These are phyloP conservation scores for Aphanomyces cochlioides DNA, from an alignment of 352 stramenopile species.

Conservation along the genomic window DNA sequence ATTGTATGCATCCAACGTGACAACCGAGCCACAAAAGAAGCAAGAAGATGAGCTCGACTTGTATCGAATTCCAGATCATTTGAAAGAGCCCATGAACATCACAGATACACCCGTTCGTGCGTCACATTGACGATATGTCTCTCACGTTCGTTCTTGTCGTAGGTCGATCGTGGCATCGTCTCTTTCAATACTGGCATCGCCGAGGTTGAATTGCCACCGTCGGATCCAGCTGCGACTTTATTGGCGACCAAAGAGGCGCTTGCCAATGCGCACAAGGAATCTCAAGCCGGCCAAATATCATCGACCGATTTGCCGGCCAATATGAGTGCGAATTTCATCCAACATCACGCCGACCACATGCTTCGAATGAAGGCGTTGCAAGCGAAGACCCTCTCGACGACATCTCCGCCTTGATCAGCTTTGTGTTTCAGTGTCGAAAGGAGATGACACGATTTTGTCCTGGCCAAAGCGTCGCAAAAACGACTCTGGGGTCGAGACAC, in stretches of 20 bases:
- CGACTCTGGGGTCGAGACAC: too few relatives aligned
- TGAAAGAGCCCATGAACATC: conserved; percentile 34
- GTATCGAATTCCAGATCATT: conserved; percentile 57
- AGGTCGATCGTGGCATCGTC: conserved; percentile 53
- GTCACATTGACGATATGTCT: background rate
- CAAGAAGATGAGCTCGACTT: conserved; percentile 53
- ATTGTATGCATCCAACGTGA: conserved; percentile 32
- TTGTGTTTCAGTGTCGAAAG: too few relatives aligned
- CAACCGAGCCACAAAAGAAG: background rate
- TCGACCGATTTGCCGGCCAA: background rate
- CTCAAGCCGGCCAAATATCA: background rate
- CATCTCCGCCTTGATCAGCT: too few relatives aligned
- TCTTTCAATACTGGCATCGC: conserved; percentile 76
- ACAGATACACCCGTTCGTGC: conserved; percentile 14
- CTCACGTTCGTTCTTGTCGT: conserved; percentile 19
- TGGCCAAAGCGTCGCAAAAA: too few relatives aligned
- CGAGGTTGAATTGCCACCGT: conserved; percentile 63
- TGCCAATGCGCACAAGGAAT: too few relatives aligned
- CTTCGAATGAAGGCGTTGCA: too few relatives aligned
- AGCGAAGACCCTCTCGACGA: too few relatives aligned
- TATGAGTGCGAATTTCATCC: background rate
- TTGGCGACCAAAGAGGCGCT: conserved; percentile 50
- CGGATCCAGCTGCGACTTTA: conserved; percentile 52
- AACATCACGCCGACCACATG: background rate
- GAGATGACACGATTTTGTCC: too few relatives aligned